These are phyloP conservation scores for Cladosporium sp. DNA, from an alignment of 2,329 filamentous ascomycete species.

Conservation along the genomic window DNA sequence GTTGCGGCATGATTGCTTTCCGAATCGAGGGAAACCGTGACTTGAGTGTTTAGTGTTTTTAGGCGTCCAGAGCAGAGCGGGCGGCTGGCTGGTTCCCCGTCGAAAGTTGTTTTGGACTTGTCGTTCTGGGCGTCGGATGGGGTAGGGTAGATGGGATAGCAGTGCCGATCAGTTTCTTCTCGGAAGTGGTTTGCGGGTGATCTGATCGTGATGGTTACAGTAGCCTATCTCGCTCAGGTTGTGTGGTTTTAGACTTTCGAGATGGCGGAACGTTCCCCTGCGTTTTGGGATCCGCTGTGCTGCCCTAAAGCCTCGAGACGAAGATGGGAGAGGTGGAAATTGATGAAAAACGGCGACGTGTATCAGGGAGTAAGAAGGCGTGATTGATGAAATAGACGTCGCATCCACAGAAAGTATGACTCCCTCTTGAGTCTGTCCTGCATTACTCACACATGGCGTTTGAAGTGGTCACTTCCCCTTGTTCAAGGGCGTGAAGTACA, in stretches of 20 bases:
- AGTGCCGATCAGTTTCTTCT: not conserved
- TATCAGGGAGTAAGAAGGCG: not conserved
- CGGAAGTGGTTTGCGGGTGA: not conserved
- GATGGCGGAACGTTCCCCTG: not conserved
- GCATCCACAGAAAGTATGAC: not conserved
- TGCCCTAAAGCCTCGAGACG: not conserved
- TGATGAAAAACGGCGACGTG: not conserved
- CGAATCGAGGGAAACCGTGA: not conserved
- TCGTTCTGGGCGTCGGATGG: not conserved
- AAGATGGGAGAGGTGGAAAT: too few relatives aligned
- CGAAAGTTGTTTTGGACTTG: not conserved
- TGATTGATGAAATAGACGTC: not conserved
- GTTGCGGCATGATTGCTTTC: slow-evolving; percentile 24
- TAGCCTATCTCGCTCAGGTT: not conserved
- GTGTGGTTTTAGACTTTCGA: not conserved
- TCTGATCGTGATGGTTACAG: not conserved
- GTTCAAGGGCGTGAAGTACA: not conserved
- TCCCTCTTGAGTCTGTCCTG: not conserved
- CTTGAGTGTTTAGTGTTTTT: not conserved
- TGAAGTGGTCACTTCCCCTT: not conserved
- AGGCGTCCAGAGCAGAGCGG: not conserved
- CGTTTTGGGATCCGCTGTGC: not conserved
- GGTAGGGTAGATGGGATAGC: not conserved
- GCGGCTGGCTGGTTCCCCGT: not conserved
- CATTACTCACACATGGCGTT: not conserved